Evolutionary conservation across 371 early-diverging fungal genomes (phyloP).

Genomic region (Actinomucor elegans): DNA sequence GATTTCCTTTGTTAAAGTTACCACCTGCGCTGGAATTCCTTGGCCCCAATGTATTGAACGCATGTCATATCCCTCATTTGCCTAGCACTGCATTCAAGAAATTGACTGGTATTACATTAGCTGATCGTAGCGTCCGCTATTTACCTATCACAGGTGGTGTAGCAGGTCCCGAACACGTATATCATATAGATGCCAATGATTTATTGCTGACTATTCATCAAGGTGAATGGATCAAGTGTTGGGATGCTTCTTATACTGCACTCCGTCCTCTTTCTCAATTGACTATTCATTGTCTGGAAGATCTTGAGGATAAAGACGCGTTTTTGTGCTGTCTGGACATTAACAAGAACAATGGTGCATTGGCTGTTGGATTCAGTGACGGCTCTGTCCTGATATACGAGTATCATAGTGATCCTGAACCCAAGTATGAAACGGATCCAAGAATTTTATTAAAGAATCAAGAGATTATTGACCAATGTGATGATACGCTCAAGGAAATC

Average conservation of each 20-base stretch:
- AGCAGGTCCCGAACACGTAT: constrained; percentile 41
- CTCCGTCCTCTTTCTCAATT: constrained; percentile 51
- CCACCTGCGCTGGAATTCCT: constrained; percentile 52
- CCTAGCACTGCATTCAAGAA: constrained; percentile 22
- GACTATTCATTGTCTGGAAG: constrained; percentile 27
- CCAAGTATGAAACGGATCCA: neutral
- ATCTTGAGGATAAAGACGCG: constrained; percentile 7
- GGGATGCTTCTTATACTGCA: constrained; percentile 56
- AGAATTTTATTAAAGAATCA: constrained; percentile 9
- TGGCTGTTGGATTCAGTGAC: constrained; percentile 43
- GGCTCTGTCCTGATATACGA: constrained; percentile 30
- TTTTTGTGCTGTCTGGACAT: constrained; percentile 39
- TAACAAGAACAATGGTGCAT: constrained; percentile 29
- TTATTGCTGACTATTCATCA: constrained; percentile 51
- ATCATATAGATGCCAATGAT: constrained; percentile 46
- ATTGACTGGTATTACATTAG: constrained; percentile 11
- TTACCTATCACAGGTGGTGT: constrained; percentile 53
- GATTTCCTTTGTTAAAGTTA: constrained; percentile 31
- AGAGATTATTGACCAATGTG: constrained; percentile 30
- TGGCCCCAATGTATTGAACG: constrained; percentile 38
- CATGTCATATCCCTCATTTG: constrained; percentile 31
- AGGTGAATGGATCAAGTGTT: constrained; percentile 46
- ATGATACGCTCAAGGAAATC: constrained; percentile 40
- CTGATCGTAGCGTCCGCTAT: constrained; percentile 21
- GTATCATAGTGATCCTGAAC: constrained; percentile 5